A percentile compares a stretch with the other conserved stretches of the same genome.
Evolutionary conservation across 2,329 filamentous ascomycete genomes (phyloP).

Genomic region (Endoconidiophora polonica): DNA sequence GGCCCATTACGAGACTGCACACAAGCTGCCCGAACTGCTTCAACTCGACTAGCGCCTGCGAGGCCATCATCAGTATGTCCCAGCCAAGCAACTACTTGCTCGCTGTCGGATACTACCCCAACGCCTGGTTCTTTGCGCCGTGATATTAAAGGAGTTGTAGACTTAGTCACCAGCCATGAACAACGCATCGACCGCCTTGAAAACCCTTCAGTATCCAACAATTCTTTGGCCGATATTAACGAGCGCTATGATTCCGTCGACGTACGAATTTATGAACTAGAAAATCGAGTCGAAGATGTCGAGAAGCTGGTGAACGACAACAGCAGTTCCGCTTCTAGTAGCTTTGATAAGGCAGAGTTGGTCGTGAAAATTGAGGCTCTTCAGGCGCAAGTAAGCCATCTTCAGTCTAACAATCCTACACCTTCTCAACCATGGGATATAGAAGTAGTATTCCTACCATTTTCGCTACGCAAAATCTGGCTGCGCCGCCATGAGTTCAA

Average conservation of each 20-base stretch:
- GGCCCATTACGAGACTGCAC: slow-evolving; percentile 20
- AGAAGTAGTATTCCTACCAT: slow-evolving; percentile 62
- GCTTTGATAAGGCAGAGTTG: slow-evolving; percentile 28
- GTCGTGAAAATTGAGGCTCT: slow-evolving; percentile 33
- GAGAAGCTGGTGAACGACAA: slow-evolving; percentile 26
- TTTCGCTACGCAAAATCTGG: slow-evolving; percentile 42
- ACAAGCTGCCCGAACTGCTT: slow-evolving; percentile 12
- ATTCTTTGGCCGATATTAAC: slow-evolving; percentile 50
- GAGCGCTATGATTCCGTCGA: slow-evolving; percentile 53
- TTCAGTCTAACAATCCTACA: slow-evolving; percentile 40
- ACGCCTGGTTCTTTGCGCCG: slow-evolving; percentile 17
- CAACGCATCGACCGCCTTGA: slow-evolving; percentile 53
- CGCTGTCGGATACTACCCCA: slow-evolving; percentile 15
- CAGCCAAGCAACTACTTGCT: slow-evolving; percentile 14
- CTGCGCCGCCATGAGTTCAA: slow-evolving; percentile 33
- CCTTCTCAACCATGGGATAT: slow-evolving; percentile 51
- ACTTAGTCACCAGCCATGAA: slow-evolving; percentile 42
- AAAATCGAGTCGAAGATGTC: slow-evolving; percentile 43
- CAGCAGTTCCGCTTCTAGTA: slow-evolving; percentile 27
- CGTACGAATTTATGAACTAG: slow-evolving; percentile 50
- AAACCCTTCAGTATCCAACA: slow-evolving; percentile 45
- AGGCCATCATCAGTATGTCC: not conserved
- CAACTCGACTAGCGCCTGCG: not conserved
- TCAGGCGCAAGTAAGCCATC: slow-evolving; percentile 32
- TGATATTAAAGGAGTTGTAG: slow-evolving; percentile 29